Conservation (phyloP, 225 moss, liverwort and hornwort species). For the Thuidium tamariscinum region DNA sequence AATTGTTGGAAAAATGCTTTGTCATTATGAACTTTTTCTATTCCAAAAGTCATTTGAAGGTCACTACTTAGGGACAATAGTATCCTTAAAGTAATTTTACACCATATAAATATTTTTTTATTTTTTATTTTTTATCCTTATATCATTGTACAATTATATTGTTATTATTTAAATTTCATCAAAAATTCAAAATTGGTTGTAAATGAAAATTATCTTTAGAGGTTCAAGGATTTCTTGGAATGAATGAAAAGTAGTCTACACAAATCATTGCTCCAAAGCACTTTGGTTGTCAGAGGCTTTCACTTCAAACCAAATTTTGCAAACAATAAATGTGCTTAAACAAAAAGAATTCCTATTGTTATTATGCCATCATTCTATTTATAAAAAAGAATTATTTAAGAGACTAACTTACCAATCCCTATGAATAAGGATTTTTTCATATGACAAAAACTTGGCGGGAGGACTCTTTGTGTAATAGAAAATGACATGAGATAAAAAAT, state of each 20-base stretch:
- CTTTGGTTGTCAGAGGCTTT: too few species aligned
- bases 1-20: accelerated
- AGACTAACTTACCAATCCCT: neutral
- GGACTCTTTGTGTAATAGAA: too few species aligned
- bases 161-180: neutral
- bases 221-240: accelerated
- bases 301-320: too few species aligned
- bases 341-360: too few species aligned
- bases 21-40: neutral
- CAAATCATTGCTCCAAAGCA: neutral
- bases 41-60: neutral
- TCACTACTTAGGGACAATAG: accelerated
- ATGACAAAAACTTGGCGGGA: too few species aligned
- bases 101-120: accelerated
- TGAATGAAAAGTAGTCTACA: neutral
- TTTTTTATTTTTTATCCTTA: neutral
- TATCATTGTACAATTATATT: neutral
- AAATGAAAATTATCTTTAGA: neutral
- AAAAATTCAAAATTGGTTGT: neutral
- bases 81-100: neutral
- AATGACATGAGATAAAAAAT: too few species aligned
- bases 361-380: neutral
- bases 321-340: too few species aligned
- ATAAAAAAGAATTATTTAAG: neutral
- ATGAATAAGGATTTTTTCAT: neutral